These are phyloP conservation scores for Colletotrichum lentis DNA, from an alignment of 2,329 filamentous ascomycete species.

Conservation along the genomic window DNA sequence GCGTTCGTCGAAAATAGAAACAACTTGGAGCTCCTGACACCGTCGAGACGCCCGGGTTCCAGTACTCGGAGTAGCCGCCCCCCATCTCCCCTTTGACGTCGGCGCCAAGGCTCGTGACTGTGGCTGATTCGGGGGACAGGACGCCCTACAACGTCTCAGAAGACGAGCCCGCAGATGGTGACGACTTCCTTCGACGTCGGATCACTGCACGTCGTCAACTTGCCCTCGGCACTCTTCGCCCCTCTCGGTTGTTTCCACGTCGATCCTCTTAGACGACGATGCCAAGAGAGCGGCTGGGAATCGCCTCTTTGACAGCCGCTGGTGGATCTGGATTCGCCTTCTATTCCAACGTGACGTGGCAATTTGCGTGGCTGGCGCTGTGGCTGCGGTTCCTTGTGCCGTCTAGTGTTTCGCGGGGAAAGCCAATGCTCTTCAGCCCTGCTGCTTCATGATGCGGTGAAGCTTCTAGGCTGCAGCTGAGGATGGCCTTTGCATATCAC, in stretches of 20 bases:
- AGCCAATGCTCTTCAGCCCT: constrained; percentile 5
- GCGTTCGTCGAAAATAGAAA: background rate
- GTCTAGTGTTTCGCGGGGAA: background rate
- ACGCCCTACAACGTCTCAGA: constrained; percentile 2
- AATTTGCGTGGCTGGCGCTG: constrained; percentile 7
- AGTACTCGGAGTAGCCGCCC: constrained; percentile 1
- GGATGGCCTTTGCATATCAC: background rate
- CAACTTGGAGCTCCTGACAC: background rate
- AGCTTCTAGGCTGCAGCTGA: constrained; percentile 1
- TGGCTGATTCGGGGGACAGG: constrained; percentile 25
- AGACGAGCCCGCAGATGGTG: background rate
- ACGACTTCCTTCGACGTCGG: background rate
- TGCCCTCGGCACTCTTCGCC: background rate
- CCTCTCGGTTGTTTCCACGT: too few species aligned
- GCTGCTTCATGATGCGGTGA: background rate
- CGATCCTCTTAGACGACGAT: too few species aligned
- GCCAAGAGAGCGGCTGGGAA: background rate
- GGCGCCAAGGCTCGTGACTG: constrained; percentile 16
- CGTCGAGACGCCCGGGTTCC: background rate
- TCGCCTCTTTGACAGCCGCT: too few species aligned
- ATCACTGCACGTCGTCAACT: background rate
- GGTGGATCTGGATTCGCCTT: background rate
- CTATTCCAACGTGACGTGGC: constrained; percentile 4
- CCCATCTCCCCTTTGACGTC: background rate
- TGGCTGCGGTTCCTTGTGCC: background rate